These are phyloP conservation scores for Ascochyta viciae-villosae DNA, from an alignment of 2,329 filamentous ascomycete genomes.

Conservation along the genomic window DNA sequence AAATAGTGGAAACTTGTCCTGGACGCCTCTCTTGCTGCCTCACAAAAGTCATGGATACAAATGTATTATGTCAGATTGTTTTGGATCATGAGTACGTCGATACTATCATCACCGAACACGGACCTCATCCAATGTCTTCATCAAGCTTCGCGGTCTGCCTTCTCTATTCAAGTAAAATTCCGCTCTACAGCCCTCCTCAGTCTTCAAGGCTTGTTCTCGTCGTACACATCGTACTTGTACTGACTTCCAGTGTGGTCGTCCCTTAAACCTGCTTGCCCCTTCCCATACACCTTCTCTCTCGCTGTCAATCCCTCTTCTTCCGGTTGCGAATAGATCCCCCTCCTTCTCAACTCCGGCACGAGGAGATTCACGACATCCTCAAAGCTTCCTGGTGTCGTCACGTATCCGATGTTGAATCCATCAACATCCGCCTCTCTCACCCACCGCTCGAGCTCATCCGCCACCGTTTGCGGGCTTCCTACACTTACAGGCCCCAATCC, in stretches of 20 bases:
- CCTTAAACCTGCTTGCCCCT: slow-evolving; percentile 63
- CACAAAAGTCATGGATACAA: no score
- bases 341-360: slow-evolving; percentile 45
- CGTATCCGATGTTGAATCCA: slow-evolving; percentile 49
- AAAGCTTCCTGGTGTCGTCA: slow-evolving; percentile 53
- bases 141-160: no score
- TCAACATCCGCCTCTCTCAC: slow-evolving; percentile 52
- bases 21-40: no score
- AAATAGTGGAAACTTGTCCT: no score
- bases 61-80: no score
- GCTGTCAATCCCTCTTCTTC: slow-evolving; percentile 32
- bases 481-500: slow-evolving; percentile 49
- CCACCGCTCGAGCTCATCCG: slow-evolving; percentile 57
- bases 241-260: slow-evolving; percentile 65
- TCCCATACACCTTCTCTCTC: slow-evolving; percentile 68
- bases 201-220: slow-evolving; percentile 46
- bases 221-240: slow-evolving; percentile 70
- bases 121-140: no score
- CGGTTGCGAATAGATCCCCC: slow-evolving; percentile 39
- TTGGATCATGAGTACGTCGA: no score
- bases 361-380: slow-evolving; percentile 48
- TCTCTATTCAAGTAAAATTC: no score
- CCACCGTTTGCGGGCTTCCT: slow-evolving; percentile 49
- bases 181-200: background rate
- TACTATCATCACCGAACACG: no score